Evolutionary conservation across 345 rosid species (phyloP).

Genomic region (Lumnitzera littorea): DNA sequence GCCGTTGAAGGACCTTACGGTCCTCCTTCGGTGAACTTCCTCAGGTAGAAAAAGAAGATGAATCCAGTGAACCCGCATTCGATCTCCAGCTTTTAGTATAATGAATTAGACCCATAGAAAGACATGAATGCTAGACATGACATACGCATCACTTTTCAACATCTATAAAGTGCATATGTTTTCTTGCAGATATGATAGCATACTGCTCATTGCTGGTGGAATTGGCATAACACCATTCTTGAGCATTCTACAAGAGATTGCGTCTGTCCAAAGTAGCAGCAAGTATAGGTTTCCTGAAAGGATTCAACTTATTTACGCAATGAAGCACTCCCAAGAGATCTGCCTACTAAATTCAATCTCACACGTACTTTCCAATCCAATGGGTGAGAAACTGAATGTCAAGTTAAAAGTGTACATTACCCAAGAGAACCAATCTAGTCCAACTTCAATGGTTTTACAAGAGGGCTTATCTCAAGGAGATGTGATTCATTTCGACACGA

Average conservation of each 20-base stretch:
- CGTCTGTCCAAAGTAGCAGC: slow-evolving; percentile 21
- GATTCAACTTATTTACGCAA: slow-evolving; percentile 50
- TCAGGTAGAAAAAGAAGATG: slow-evolving; percentile 31
- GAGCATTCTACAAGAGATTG: slow-evolving; percentile 66
- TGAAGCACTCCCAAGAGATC: slow-evolving; percentile 48
- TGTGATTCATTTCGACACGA: slow-evolving; percentile 33
- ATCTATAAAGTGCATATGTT: background rate
- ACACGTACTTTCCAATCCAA: slow-evolving; percentile 32
- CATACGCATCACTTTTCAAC: background rate
- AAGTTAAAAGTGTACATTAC: slow-evolving; percentile 61
- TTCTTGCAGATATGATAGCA: slow-evolving; percentile 56
- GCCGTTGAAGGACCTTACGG: slow-evolving; percentile 89
- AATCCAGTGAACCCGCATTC: too few species aligned
- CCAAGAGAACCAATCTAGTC: slow-evolving; percentile 32
- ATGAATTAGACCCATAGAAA: too few species aligned
- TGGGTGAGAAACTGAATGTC: slow-evolving; percentile 29
- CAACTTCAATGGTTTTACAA: slow-evolving; percentile 36
- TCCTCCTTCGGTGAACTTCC: slow-evolving; percentile 51
- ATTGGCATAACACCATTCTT: slow-evolving; percentile 79
- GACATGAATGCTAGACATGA: background rate
- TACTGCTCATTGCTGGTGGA: slow-evolving; percentile 75
- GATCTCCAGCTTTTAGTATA: too few species aligned
- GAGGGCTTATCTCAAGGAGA: slow-evolving; percentile 30
- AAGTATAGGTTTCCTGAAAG: slow-evolving; percentile 30
- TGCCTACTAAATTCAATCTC: slow-evolving; percentile 52